Conservation (phyloP, 2,329 filamentous ascomycete genomes). For the Ascochyta fabae region DNA sequence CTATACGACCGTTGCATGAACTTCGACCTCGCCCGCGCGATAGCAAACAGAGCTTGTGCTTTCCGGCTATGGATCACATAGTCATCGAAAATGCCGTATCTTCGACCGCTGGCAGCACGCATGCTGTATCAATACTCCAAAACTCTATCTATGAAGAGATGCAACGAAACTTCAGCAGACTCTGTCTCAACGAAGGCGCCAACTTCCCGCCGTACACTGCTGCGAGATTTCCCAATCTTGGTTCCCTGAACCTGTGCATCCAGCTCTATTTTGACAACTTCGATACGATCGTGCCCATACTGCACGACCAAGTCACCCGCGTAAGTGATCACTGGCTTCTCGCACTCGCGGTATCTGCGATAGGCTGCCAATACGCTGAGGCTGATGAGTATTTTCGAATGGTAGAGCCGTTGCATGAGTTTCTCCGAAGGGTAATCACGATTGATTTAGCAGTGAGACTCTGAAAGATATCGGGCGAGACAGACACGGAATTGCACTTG, state of each 20-base stretch:
- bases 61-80: conserved; percentile 8
- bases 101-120: background rate
- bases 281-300: conserved; percentile 33
- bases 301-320: conserved; percentile 27
- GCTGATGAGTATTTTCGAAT: conserved; percentile 7
- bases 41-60: background rate
- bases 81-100: background rate
- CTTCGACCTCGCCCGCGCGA: background rate
- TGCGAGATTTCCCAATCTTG: background rate
- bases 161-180: background rate
- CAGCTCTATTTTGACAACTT: conserved; percentile 38
- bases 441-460: background rate
- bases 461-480: background rate
- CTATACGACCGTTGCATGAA: background rate
- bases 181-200: conserved; percentile 2
- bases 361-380: conserved; percentile 34
- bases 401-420: conserved; percentile 14
- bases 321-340: conserved; percentile 24
- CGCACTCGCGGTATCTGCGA: conserved; percentile 34
- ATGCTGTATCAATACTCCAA: background rate
- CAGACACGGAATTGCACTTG: background rate
- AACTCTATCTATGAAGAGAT: conserved; percentile 3
- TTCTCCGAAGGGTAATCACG: conserved; percentile 10
- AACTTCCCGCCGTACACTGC: background rate
- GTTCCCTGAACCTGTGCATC: conserved; percentile 26